phyloP scores from a whole-genome alignment of 495 filamentous ascomycete genomes.

The Daldinia concentrica region DNA sequence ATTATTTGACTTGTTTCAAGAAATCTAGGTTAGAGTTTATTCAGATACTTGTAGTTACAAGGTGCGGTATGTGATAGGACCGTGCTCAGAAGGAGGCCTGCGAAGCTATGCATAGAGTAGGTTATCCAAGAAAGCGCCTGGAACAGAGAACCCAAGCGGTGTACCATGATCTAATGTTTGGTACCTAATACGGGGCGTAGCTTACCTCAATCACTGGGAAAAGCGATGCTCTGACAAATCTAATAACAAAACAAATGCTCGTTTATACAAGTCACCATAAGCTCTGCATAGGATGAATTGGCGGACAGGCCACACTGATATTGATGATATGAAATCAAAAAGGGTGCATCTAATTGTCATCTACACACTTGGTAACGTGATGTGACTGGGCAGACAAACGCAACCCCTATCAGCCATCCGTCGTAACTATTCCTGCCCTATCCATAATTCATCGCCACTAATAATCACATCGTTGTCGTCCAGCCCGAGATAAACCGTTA shows the following conservation, averaged over 20 bases:
- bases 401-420: slow-evolving; percentile 26
- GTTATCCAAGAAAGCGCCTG: too few relatives aligned
- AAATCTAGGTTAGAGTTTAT: too few relatives aligned
- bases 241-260: neutral
- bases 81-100: too few relatives aligned
- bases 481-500: slow-evolving; percentile 36
- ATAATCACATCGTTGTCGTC: slow-evolving; percentile 39
- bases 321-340: slow-evolving; percentile 33
- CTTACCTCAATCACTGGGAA: neutral
- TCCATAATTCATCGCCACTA: slow-evolving; percentile 36
- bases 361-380: slow-evolving; percentile 23
- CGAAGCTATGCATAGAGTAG: too few relatives aligned
- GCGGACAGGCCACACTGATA: slow-evolving; percentile 31
- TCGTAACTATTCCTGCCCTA: slow-evolving; percentile 29
- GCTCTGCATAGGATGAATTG: slow-evolving; percentile 1
- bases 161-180: too few relatives aligned
- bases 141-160: too few relatives aligned
- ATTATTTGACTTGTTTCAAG: too few relatives aligned
- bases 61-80: too few relatives aligned
- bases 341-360: slow-evolving; percentile 32
- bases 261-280: neutral
- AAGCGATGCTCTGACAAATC: neutral
- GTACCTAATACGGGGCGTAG: too few relatives aligned
- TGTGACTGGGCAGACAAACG: slow-evolving; percentile 21
- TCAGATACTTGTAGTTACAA: too few relatives aligned